phyloP scores from a whole-genome alignment of 169 alveolate species.

The Eimeria sp. region DNA sequence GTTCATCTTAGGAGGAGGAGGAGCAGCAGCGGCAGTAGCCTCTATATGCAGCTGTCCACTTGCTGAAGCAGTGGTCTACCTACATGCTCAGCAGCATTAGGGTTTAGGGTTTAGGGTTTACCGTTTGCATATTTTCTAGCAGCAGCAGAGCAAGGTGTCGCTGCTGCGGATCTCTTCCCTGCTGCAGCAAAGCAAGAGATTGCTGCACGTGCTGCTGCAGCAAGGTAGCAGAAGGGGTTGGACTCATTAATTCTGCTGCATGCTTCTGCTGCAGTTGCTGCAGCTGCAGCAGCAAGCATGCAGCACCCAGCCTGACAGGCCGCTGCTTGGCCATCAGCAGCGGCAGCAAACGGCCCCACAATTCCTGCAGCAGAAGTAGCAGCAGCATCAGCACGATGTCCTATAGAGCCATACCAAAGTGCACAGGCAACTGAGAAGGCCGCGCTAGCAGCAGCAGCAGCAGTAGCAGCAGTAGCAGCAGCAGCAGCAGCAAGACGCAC shows the following conservation, averaged over 20 bases:
- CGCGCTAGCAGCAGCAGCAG: background rate
- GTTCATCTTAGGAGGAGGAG: background rate
- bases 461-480: background rate
- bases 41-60: too few species aligned
- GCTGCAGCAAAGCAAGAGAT: constrained; percentile 16
- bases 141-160: constrained; percentile 73
- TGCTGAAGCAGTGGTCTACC: background rate
- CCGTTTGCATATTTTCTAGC: constrained; percentile 56
- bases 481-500: constrained; percentile 1
- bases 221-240: background rate
- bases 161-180: constrained; percentile 27
- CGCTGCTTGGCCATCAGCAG: constrained; percentile 53
- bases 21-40: too few species aligned
- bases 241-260: background rate
- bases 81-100: background rate
- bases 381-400: background rate
- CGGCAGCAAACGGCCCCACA: constrained; percentile 75
- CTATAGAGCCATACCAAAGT: background rate
- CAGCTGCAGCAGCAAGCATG: constrained; percentile 69
- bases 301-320: constrained; percentile 53
- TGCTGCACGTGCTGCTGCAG: constrained; percentile 43
- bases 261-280: constrained; percentile 47
- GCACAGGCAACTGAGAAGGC: too few species aligned
- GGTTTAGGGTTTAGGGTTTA: background rate
- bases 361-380: background rate